These are phyloP conservation scores for Alternaria sp. DNA, from an alignment of 2,329 filamentous ascomycete species.

Conservation along the genomic window DNA sequence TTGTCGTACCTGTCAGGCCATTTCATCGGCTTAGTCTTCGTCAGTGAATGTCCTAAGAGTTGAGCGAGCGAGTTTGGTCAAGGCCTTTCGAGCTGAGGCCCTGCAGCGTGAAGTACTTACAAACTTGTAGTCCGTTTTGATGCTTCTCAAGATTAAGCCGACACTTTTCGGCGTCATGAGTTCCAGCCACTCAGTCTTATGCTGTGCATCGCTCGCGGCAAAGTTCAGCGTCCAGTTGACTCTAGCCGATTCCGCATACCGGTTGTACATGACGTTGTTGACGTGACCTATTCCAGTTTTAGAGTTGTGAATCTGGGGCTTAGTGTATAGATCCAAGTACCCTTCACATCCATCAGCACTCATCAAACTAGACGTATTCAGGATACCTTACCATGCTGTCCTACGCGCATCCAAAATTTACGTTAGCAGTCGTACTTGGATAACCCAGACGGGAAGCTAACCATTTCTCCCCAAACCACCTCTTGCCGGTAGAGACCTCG, in stretches of 20 bases:
- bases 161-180: constrained; percentile 71
- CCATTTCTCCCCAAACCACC: constrained; percentile 88
- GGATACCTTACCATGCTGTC: constrained; percentile 64
- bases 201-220: constrained; percentile 67
- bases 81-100: too few species aligned
- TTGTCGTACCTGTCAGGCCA: constrained; percentile 71
- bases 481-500: constrained; percentile 70
- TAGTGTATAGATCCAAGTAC: constrained; percentile 17
- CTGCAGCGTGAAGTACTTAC: constrained; percentile 59
- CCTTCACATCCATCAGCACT: constrained; percentile 19
- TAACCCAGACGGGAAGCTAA: constrained; percentile 47
- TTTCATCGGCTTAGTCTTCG: constrained; percentile 68
- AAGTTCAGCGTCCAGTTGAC: constrained; percentile 81
- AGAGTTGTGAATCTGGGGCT: constrained; percentile 11
- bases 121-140: constrained; percentile 87
- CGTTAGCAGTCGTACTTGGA: constrained; percentile 34
- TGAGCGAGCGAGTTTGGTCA: background rate
- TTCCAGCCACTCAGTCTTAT: constrained; percentile 71
- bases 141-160: constrained; percentile 80
- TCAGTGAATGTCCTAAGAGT: background rate
- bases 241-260: constrained; percentile 82
- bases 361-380: background rate
- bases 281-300: constrained; percentile 69
- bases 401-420: constrained; percentile 39
- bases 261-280: constrained; percentile 85